These are phyloP conservation scores for Cairneyella variabilis DNA, from an alignment of 495 filamentous ascomycete genomes.

Conservation along the genomic window DNA sequence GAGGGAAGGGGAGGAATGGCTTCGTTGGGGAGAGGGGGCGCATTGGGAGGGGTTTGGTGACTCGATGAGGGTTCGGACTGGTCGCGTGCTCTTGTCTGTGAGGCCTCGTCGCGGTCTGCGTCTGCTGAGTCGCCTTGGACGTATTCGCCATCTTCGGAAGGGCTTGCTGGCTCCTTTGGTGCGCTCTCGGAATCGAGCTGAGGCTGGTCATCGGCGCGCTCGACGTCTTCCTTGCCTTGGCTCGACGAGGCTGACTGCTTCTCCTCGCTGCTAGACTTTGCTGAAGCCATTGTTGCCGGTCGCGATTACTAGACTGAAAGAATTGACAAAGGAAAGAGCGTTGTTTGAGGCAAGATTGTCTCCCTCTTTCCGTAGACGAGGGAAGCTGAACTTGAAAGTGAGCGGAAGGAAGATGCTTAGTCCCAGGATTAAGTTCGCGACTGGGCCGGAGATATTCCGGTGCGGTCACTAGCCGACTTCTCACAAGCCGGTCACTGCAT, in stretches of 20 bases:
- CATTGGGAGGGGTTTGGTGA: conserved; percentile 6
- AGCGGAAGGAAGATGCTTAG: background rate
- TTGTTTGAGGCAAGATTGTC: background rate
- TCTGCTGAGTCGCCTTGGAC: background rate
- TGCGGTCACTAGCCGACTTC: too few relatives aligned
- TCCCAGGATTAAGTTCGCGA: background rate
- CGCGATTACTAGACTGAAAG: too few relatives aligned
- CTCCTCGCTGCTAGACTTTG: background rate
- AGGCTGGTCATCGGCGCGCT: too few relatives aligned
- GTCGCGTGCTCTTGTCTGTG: background rate
- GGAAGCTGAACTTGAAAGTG: background rate
- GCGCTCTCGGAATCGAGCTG: background rate
- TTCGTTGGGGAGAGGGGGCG: conserved; percentile 1
- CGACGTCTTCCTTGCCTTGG: background rate
- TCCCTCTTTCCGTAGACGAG: background rate
- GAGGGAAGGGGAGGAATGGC: conserved; percentile 18
- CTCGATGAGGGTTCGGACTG: conserved; percentile 3
- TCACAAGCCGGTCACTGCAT: background rate
- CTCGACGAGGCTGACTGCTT: background rate
- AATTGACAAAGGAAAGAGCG: conserved; percentile 2
- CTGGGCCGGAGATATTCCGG: too few relatives aligned
- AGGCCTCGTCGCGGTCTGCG: too few relatives aligned
- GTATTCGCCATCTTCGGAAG: too few relatives aligned
- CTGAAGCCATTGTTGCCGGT: conserved; percentile 7
- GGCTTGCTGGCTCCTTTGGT: too few relatives aligned